phyloP scores from a whole-genome alignment of 192 early-diverging fungal genomes.

The Backusella sp. region DNA sequence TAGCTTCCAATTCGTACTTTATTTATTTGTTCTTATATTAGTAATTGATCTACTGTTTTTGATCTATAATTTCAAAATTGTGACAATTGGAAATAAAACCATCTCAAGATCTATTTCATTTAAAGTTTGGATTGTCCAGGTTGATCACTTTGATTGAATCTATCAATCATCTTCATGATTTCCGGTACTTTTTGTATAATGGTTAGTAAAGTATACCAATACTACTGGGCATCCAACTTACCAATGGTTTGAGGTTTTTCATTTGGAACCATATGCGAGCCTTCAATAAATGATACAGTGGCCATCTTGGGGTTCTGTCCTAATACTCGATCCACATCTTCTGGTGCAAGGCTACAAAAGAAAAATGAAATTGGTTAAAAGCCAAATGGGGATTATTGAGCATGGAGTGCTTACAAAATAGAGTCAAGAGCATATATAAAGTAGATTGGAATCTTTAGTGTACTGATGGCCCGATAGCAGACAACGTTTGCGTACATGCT shows the following conservation, averaged over 20 bases:
- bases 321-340: constrained; percentile 16
- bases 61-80: too few relatives aligned
- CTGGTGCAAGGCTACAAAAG: constrained; percentile 2
- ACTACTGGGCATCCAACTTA: constrained; percentile 14
- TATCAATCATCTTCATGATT: background rate
- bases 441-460: constrained; percentile 39
- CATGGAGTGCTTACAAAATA: constrained; percentile 33
- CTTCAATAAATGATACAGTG: constrained; percentile 25
- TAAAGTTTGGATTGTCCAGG: background rate
- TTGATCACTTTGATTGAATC: background rate
- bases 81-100: too few relatives aligned
- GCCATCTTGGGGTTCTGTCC: constrained; percentile 18
- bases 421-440: constrained; percentile 40
- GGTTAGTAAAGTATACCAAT: too few relatives aligned
- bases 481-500: constrained; percentile 17
- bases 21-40: too few relatives aligned
- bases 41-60: too few relatives aligned
- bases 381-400: background rate
- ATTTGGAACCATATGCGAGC: constrained; percentile 40
- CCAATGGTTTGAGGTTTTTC: constrained; percentile 39
- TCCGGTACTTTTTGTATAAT: too few relatives aligned
- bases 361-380: background rate
- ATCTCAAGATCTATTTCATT: background rate
- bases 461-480: constrained; percentile 27
- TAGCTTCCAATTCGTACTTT: too few relatives aligned